Evolutionary conservation across 2,329 filamentous ascomycete species (phyloP).

Genomic region (Aspergillus glaucus): DNA sequence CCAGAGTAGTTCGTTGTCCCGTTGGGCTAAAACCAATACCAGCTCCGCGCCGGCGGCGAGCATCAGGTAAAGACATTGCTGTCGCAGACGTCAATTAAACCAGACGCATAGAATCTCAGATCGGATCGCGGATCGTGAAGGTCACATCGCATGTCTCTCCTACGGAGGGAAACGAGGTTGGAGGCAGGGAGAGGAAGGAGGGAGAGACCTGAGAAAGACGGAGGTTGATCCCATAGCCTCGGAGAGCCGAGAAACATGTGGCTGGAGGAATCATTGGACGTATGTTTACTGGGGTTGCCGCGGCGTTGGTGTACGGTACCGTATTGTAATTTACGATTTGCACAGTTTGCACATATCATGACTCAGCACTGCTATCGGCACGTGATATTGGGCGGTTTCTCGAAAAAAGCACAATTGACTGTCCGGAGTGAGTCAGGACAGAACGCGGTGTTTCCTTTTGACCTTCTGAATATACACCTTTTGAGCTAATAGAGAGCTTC

Average conservation of each 20-base stretch:
- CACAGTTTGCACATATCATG: slow-evolving; percentile 20
- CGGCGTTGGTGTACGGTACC: slow-evolving; percentile 1
- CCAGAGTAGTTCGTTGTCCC: slow-evolving; percentile 36
- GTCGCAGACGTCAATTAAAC: slow-evolving; percentile 18
- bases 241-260: slow-evolving; percentile 35
- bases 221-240: slow-evolving; percentile 23
- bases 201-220: slow-evolving; percentile 14
- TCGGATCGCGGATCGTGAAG: slow-evolving; percentile 17
- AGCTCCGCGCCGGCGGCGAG: slow-evolving; percentile 31
- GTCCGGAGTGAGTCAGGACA: background rate
- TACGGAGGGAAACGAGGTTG: slow-evolving; percentile 9
- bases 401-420: background rate
- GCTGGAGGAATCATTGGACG: slow-evolving; percentile 23
- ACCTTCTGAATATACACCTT: background rate
- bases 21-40: slow-evolving; percentile 37
- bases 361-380: slow-evolving; percentile 8
- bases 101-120: slow-evolving; percentile 22
- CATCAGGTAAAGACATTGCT: slow-evolving; percentile 34
- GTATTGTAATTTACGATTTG: slow-evolving; percentile 17
- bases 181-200: slow-evolving; percentile 12
- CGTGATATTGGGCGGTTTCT: slow-evolving; percentile 4
- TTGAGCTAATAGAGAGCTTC: background rate
- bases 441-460: background rate
- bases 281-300: slow-evolving; percentile 17
- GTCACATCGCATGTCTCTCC: slow-evolving; percentile 28